phyloP scores from a whole-genome alignment of 768 basidiomycete species.

The Suillus subalutaceus region DNA sequence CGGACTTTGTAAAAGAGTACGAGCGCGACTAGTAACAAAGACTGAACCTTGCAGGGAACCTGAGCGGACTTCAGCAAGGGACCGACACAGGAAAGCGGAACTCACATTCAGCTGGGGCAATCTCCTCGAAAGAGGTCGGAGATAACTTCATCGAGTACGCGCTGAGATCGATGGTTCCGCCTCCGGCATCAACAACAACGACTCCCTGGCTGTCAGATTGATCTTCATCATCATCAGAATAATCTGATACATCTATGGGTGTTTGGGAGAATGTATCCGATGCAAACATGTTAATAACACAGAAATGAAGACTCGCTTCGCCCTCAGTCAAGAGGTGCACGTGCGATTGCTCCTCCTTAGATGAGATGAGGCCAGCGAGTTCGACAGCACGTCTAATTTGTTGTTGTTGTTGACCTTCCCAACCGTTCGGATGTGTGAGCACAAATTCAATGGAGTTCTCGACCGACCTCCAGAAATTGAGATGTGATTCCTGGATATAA shows the following conservation, averaged over 20 bases:
- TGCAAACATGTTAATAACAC: constrained; percentile 45
- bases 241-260: constrained; percentile 9
- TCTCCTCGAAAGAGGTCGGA: constrained; percentile 34
- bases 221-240: constrained; percentile 3
- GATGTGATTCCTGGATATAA: constrained; percentile 28
- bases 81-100: neutral
- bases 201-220: constrained; percentile 37
- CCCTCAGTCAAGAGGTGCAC: constrained; percentile 31
- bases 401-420: constrained; percentile 33
- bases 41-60: constrained; percentile 43
- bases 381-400: constrained; percentile 31
- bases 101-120: constrained; percentile 36
- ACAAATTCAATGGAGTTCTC: constrained; percentile 25
- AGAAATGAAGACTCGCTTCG: constrained; percentile 35
- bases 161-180: constrained; percentile 42
- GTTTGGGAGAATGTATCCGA: constrained; percentile 26
- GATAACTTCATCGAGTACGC: constrained; percentile 33
- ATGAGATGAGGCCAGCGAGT: constrained; percentile 26
- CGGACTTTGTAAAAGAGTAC: constrained; percentile 31
- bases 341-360: constrained; percentile 14
- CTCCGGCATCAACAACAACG: constrained; percentile 51
- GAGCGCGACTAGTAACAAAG: constrained; percentile 35
- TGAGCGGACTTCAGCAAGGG: constrained; percentile 13
- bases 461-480: constrained; percentile 33
- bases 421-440: constrained; percentile 34